These are phyloP conservation scores for Cercospora sesami DNA, from an alignment of 2,329 filamentous ascomycete genomes.

Conservation along the genomic window DNA sequence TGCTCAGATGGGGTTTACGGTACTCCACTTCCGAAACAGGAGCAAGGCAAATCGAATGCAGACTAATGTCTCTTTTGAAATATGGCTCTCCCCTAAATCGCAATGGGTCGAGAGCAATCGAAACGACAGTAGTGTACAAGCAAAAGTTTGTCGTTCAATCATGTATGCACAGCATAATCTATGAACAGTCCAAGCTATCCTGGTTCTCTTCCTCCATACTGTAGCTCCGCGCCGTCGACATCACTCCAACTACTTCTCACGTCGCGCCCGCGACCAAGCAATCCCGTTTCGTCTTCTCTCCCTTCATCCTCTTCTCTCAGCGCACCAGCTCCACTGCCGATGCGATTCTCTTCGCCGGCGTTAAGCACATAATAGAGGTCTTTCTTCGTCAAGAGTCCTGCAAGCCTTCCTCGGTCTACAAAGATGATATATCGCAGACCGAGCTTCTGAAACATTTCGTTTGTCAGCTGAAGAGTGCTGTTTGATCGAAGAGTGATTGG, in stretches of 20 bases:
- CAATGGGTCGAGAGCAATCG: neutral
- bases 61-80: neutral
- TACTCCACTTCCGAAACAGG: neutral
- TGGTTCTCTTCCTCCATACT: neutral
- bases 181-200: neutral
- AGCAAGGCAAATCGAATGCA: neutral
- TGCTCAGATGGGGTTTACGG: neutral
- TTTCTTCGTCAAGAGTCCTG: slow-evolving; percentile 92
- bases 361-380: slow-evolving; percentile 94
- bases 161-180: neutral
- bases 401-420: slow-evolving; percentile 74
- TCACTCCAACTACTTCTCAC: slow-evolving; percentile 5
- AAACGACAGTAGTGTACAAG: neutral
- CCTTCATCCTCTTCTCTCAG: slow-evolving; percentile 41
- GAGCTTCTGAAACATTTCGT: slow-evolving; percentile 91
- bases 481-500: slow-evolving; percentile 83
- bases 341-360: slow-evolving; percentile 54
- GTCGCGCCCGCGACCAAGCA: slow-evolving; percentile 32
- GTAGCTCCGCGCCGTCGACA: neutral
- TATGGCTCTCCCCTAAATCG: neutral
- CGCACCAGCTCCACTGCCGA: slow-evolving; percentile 37
- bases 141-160: neutral
- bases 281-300: slow-evolving; percentile 43
- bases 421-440: slow-evolving; percentile 90
- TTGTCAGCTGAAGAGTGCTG: slow-evolving; percentile 76